Evolutionary conservation across 2,329 filamentous ascomycete species (phyloP).

Genomic region (Ophiostoma sp.): DNA sequence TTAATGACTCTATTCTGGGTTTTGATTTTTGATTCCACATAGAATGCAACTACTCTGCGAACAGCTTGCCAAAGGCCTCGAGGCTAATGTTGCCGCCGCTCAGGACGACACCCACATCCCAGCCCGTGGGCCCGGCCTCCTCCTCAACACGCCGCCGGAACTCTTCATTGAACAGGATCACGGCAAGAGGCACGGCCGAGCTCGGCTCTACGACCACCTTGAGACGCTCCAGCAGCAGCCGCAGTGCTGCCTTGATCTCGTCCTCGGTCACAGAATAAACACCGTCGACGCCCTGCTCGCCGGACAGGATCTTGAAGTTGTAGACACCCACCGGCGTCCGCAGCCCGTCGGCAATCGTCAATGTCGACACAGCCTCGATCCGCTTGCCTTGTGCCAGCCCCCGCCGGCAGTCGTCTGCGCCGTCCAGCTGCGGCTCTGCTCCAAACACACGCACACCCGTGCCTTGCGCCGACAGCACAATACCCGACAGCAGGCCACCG

Average conservation of each 20-base stretch:
- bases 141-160: slow-evolving; percentile 65
- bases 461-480: slow-evolving; percentile 67
- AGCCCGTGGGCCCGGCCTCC: slow-evolving; percentile 66
- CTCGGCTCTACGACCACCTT: slow-evolving; percentile 90
- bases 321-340: slow-evolving; percentile 71
- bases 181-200: slow-evolving; percentile 76
- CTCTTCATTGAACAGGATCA: slow-evolving; percentile 77
- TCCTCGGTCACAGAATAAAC: slow-evolving; percentile 73
- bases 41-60: slow-evolving; percentile 29
- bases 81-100: slow-evolving; percentile 56
- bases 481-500: slow-evolving; percentile 79
- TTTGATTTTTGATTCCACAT: background rate
- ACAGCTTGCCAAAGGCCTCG: slow-evolving; percentile 49
- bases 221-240: slow-evolving; percentile 75
- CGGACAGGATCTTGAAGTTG: slow-evolving; percentile 71
- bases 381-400: slow-evolving; percentile 61
- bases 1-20: background rate
- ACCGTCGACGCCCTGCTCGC: slow-evolving; percentile 54
- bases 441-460: slow-evolving; percentile 76
- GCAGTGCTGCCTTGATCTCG: slow-evolving; percentile 72
- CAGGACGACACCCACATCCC: slow-evolving; percentile 61
- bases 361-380: slow-evolving; percentile 61
- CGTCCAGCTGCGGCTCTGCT: slow-evolving; percentile 75
- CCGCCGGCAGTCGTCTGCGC: slow-evolving; percentile 74
- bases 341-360: slow-evolving; percentile 85